Percentiles rank a stretch among this genome's conserved stretches.
Evolutionary conservation across 2,329 filamentous ascomycete genomes (phyloP).

Genomic region (Aspergillus caelatus): DNA sequence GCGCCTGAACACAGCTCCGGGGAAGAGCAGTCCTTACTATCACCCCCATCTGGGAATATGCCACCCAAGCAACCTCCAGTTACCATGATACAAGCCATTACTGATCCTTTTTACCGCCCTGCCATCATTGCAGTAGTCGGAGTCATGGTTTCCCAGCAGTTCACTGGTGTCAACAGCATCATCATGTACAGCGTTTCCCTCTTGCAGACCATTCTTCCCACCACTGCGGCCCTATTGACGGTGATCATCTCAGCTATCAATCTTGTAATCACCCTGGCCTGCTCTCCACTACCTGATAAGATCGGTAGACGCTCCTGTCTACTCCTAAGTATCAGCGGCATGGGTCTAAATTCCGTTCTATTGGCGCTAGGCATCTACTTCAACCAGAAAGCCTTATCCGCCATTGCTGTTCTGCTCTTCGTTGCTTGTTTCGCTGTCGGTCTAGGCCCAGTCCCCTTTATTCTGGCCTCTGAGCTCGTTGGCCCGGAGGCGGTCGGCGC

Average conservation of each 20-base stretch:
- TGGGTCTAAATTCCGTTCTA: constrained; percentile 75
- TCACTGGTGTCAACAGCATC: constrained; percentile 94
- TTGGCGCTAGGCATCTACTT: constrained; percentile 80
- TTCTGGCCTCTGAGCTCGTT: constrained; percentile 88
- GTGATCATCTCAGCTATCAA: constrained; percentile 87
- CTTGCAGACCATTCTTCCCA: constrained; percentile 76
- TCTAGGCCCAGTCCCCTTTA: constrained; percentile 91
- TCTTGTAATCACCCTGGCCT: constrained; percentile 76
- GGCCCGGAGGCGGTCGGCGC: constrained; percentile 88
- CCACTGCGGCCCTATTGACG: constrained; percentile 80
- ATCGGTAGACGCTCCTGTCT: constrained; percentile 87
- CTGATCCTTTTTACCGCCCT: constrained; percentile 68
- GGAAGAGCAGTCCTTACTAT: constrained; percentile 73
- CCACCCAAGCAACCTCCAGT: constrained; percentile 68
- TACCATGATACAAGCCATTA: constrained; percentile 67
- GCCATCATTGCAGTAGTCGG: constrained; percentile 83
- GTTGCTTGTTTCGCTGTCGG: constrained; percentile 89
- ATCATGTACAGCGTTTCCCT: constrained; percentile 98
- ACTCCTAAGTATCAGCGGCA: constrained; percentile 78
- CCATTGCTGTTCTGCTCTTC: constrained; percentile 79
- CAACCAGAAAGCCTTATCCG: constrained; percentile 73
- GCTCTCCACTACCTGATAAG: constrained; percentile 82
- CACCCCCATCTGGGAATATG: constrained; percentile 59
- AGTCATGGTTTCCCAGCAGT: constrained; percentile 89
- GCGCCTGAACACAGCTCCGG: constrained; percentile 36